phyloP scores from a whole-genome alignment of 1,139 yeast genomes.

The Yamadazyma diospyri region DNA sequence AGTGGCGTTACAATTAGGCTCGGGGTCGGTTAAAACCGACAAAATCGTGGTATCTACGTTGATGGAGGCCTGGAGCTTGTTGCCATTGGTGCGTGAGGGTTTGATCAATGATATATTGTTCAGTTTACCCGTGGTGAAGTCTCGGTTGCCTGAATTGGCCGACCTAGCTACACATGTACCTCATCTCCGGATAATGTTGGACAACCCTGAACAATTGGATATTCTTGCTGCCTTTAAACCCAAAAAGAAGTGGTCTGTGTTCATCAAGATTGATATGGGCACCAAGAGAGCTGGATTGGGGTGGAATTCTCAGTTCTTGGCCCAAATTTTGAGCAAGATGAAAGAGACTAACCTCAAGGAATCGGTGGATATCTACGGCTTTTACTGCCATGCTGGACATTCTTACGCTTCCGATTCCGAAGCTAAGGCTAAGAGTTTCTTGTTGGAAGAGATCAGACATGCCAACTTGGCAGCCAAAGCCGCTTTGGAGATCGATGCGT shows the following conservation, averaged over 20 bases:
- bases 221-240: conserved; percentile 33
- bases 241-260: conserved; percentile 49
- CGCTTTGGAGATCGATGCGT: conserved; percentile 27
- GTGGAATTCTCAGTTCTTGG: conserved; percentile 26
- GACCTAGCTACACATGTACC: conserved; percentile 40
- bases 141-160: conserved; percentile 49
- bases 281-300: conserved; percentile 61
- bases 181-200: conserved; percentile 56
- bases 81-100: conserved; percentile 42
- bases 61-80: conserved; percentile 58
- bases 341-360: conserved; percentile 19
- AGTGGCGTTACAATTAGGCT: conserved; percentile 27
- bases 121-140: conserved; percentile 64
- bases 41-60: conserved; percentile 69
- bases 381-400: conserved; percentile 80
- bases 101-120: conserved; percentile 58
- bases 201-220: conserved; percentile 54
- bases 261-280: conserved; percentile 59
- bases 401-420: conserved; percentile 54
- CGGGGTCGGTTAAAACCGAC: conserved; percentile 26
- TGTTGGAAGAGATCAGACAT: conserved; percentile 53
- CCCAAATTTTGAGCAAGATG: conserved; percentile 26
- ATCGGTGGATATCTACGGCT: conserved; percentile 53
- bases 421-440: conserved; percentile 43
- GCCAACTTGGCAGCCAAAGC: conserved; percentile 52